Conservation (phyloP, 495 filamentous ascomycete species). For the Thermochaetoides thermophila region DNA sequence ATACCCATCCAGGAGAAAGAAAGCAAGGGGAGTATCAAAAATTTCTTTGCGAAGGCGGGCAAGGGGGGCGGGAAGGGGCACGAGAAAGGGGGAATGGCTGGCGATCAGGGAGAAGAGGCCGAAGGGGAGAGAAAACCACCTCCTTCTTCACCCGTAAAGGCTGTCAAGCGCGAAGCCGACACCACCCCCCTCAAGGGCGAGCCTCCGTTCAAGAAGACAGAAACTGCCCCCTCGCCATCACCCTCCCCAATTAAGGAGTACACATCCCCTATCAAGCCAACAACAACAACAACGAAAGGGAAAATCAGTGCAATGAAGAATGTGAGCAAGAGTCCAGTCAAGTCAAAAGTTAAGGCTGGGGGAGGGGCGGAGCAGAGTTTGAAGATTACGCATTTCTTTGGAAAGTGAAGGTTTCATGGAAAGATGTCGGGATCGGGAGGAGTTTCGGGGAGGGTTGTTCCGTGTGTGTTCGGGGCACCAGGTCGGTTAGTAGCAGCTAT, state of each 20-base stretch:
- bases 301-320: conserved; percentile 36
- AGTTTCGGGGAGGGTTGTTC: neutral
- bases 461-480: too few species aligned
- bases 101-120: neutral
- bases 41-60: conserved; percentile 58
- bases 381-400: conserved; percentile 80
- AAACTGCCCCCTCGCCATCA: conserved; percentile 18
- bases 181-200: conserved; percentile 23
- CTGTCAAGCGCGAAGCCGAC: conserved; percentile 44
- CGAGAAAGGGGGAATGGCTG: conserved; percentile 25
- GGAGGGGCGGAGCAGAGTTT: conserved; percentile 43
- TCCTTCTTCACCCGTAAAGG: conserved; percentile 16
- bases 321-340: conserved; percentile 21
- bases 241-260: conserved; percentile 4
- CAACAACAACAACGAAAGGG: neutral
- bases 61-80: conserved; percentile 1
- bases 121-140: conserved; percentile 15
- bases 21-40: conserved; percentile 84
- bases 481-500: too few species aligned
- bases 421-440: too few species aligned
- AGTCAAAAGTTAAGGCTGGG: conserved; percentile 25
- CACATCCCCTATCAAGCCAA: conserved; percentile 11
- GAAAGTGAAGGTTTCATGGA: conserved; percentile 29
- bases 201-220: conserved; percentile 29
- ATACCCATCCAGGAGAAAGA: conserved; percentile 66